Base-by-base conservation (phyloP, 371 early-diverging fungal genomes). In the Mucor sp. region DNA sequence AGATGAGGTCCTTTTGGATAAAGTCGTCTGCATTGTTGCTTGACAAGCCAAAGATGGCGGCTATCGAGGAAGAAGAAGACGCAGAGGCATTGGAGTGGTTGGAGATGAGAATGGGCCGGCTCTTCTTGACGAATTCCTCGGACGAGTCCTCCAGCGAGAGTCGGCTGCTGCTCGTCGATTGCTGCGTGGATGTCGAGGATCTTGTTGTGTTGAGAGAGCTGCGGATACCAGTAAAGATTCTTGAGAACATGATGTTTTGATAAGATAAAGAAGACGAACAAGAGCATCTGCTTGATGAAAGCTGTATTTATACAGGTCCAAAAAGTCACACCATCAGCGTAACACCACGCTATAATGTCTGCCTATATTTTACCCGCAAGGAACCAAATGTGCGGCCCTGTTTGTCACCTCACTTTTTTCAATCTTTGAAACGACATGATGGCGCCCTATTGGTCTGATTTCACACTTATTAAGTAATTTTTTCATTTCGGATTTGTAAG, bases 1-100 rank as follows among this genome's bases (percentile, higher is more conserved):
- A 72, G 14, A 77, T 68, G 7, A 79, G 61, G 37, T 79, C 80
- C 37, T 73, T 72, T 64, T 76, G 77, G 3, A 80, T 71, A 48
- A 72, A 79, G 58, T 79, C 80, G 48, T 79, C 80, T 39, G 75
- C 65, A 19, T 66, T 67, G 21, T 77, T 74, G 12, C 58, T 48
- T 6, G 75, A 74, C 56, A 79, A 47, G 30, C 76, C 76, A 59
- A 71, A 74, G 32, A 65, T 47, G 27, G 72, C 62, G 27, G 28
- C 27, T 4, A 62, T 15, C 19, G 67, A 15, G n/a, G 60, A 37
- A 23, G 58, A 30, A 0, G 35, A 25, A 25, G 61, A 43, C 6
- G 14, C 5, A 25, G 48, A 30, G 19, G 48, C 7, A 21, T 43
- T 30, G 19, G 57, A 28, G 59, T 65, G 41, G 21, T 50, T 50